Evolutionary conservation across 805 yeast species (phyloP).

Genomic region (Myxozyma monticola): DNA sequence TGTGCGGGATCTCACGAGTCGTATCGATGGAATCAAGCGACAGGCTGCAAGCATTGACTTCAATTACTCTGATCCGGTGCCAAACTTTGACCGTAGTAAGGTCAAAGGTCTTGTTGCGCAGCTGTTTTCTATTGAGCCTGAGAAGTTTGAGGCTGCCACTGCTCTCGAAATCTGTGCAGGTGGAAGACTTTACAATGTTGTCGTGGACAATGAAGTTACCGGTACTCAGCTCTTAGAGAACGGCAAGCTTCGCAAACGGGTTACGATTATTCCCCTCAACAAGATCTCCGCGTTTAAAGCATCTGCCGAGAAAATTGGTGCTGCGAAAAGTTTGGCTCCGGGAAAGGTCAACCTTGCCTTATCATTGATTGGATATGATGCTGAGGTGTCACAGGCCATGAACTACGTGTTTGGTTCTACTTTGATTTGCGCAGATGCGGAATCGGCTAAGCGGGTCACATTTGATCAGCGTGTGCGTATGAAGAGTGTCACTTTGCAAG

Average conservation of each 20-base stretch:
- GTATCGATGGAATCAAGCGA: conserved; percentile 58
- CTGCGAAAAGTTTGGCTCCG: conserved; percentile 79
- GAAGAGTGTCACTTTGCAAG: conserved; percentile 84
- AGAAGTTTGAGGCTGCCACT: conserved; percentile 59
- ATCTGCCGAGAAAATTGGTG: conserved; percentile 50
- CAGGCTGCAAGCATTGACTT: conserved; percentile 75
- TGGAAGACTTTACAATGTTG: conserved; percentile 81
- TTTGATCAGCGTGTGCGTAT: conserved; percentile 78
- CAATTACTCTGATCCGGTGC: conserved; percentile 62
- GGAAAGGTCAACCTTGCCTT: conserved; percentile 87
- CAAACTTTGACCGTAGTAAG: conserved; percentile 57
- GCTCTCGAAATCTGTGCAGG: conserved; percentile 97
- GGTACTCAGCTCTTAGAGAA: conserved; percentile 80
- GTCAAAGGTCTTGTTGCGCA: conserved; percentile 92
- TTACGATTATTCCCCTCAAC: conserved; percentile 89
- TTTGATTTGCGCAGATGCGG: conserved; percentile 83
- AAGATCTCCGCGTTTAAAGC: conserved; percentile 68
- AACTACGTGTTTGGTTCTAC: conserved; percentile 87
- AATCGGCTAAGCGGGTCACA: conserved; percentile 84
- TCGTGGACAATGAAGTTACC: conserved; percentile 81
- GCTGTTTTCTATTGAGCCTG: conserved; percentile 62
- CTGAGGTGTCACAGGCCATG: conserved; percentile 77
- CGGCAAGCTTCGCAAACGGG: conserved; percentile 77
- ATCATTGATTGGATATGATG: conserved; percentile 72
- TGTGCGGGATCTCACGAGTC: conserved; percentile 46